A percentile compares a stretch with the other conserved stretches of the same genome.
These are phyloP conservation scores for Diaporthe sp. DNA, from an alignment of 2,329 filamentous ascomycete genomes.

Conservation along the genomic window DNA sequence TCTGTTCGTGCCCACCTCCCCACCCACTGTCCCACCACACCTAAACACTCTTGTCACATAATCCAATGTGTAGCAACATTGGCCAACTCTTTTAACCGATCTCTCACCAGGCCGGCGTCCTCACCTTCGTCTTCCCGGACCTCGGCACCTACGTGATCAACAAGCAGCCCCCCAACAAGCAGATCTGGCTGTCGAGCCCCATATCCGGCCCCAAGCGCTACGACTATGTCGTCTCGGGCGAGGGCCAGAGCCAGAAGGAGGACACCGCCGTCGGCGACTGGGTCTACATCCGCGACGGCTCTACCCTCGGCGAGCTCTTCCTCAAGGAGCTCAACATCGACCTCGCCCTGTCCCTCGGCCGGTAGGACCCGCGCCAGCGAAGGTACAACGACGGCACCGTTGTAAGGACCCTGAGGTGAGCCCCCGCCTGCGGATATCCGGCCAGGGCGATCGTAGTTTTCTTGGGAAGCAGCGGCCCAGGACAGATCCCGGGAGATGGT, in stretches of 20 bases:
- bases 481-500: too few species aligned
- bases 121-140: slow-evolving; percentile 79
- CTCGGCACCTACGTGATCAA: slow-evolving; percentile 93
- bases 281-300: slow-evolving; percentile 90
- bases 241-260: slow-evolving; percentile 84
- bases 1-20: slow-evolving; percentile 71
- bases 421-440: neutral
- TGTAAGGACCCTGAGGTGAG: neutral
- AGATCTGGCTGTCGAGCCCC: slow-evolving; percentile 96
- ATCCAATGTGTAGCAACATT: neutral
- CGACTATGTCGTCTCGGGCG: slow-evolving; percentile 85
- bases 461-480: neutral
- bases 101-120: slow-evolving; percentile 79
- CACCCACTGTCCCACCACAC: neutral
- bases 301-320: slow-evolving; percentile 79
- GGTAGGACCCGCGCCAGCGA: slow-evolving; percentile 32
- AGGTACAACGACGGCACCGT: neutral
- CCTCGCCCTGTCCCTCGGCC: slow-evolving; percentile 54
- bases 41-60: neutral
- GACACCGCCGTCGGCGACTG: slow-evolving; percentile 81
- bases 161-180: slow-evolving; percentile 98
- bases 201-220: slow-evolving; percentile 93
- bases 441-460: neutral
- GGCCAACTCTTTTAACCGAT: slow-evolving; percentile 39
- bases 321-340: slow-evolving; percentile 82